These are phyloP conservation scores for Blastomyces percursus DNA, from an alignment of 2,329 filamentous ascomycete genomes.

Conservation along the genomic window DNA sequence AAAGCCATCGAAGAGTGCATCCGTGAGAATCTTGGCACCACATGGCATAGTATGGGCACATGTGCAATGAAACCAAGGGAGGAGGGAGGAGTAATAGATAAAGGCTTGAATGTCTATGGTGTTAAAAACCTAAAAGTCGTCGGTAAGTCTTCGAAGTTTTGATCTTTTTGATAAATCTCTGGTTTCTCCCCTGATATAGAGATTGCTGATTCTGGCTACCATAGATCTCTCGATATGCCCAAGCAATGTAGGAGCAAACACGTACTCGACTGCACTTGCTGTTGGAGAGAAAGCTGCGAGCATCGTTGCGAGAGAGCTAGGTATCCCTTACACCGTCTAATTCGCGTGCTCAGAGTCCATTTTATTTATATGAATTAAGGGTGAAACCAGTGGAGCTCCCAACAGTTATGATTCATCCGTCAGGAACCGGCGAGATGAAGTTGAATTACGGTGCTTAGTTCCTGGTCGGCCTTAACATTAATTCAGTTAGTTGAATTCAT, in stretches of 20 bases:
- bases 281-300: slow-evolving; percentile 36
- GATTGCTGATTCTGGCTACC: background rate
- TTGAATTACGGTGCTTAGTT: background rate
- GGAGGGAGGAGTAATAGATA: slow-evolving; percentile 12
- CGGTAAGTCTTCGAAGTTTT: slow-evolving; percentile 16
- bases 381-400: background rate
- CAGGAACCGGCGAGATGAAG: background rate
- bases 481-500: background rate
- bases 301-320: slow-evolving; percentile 24
- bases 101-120: slow-evolving; percentile 21
- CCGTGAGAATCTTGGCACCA: slow-evolving; percentile 30
- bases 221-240: slow-evolving; percentile 21
- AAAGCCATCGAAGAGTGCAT: slow-evolving; percentile 37
- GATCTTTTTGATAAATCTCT: background rate
- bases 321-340: slow-evolving; percentile 11
- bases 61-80: slow-evolving; percentile 31
- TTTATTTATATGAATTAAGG: background rate
- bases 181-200: background rate
- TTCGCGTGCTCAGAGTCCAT: background rate
- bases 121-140: slow-evolving; percentile 27
- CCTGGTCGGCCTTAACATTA: background rate
- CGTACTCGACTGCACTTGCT: slow-evolving; percentile 37
- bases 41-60: slow-evolving; percentile 38
- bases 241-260: slow-evolving; percentile 35
- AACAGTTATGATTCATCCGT: background rate